Base-by-base conservation (phyloP, 805 yeast species). In the Spathaspora passalidarum region DNA sequence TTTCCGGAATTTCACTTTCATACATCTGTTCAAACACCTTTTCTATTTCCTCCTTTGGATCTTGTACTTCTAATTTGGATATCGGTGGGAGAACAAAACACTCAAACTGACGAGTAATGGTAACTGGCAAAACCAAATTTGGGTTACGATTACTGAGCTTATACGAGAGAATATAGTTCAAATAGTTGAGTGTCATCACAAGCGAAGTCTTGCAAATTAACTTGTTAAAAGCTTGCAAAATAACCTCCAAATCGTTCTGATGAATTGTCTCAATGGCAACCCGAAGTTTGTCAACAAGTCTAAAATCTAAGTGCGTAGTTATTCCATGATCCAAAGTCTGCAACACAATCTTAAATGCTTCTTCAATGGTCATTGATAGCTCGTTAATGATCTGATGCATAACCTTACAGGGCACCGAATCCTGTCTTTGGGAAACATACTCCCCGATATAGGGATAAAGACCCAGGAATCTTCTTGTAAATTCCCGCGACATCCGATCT, bases 61-160 rank as follows among this genome's bases (percentile, higher is more conserved):
- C n/a, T 11, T 23, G 32, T 48, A 48, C 32, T 51, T 54, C 10
- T 3, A 66, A 57, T 42, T 62, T 65, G 8, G 72, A 52, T 6
- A 67, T 35, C 2, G 73, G 72, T 2, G 72, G 69, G 22, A 61
- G 40, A 7, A 46, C 42, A 21, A 60, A 56, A 9, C 41, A 46
- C 2, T 46, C 42, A 44, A 57, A 62, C 14, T 50, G 50, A 16
- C 43, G 35, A 7, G 41, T n/a, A 14, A 57, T 45, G 0, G 49
- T 38, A 11, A 34, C 20, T 9, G 62, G 58, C 16, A 53, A 40
- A 3, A 35, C 40, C n/a, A n/a, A n/a, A 13, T 44, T 46, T 17
- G 32, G 5, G 4, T 48, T 47, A 16, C 47, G 46, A 36, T 36
- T 43, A 40, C 47, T 44, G 19, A 57, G 35, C 25, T 50, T 55